Base-by-base conservation (phyloP, 257 asterid genomes). In the Rehmannia glutinosa region DNA sequence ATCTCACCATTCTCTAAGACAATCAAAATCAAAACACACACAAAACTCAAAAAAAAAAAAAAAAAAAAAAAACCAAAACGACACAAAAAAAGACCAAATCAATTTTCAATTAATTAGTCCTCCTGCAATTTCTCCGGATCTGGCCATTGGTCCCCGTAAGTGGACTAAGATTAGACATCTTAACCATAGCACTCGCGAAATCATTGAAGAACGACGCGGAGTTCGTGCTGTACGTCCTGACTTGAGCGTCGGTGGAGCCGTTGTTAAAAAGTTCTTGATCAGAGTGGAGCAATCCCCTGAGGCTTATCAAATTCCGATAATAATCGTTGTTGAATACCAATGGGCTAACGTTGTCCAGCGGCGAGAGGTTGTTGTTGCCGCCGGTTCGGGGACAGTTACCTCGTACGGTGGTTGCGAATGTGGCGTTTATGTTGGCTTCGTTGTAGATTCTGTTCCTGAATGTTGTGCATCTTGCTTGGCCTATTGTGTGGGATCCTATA, bases 111-210 rank as follows among this genome's bases (percentile, higher is more conserved):
- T 62, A 89, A 41, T 89, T 89, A 12, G 67, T 33, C 38, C 70
- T 77, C 62, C 97, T 42, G 73, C 97, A 89, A 62, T 85, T 81
- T 8, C 74, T 61, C 77, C 97, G 73, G 73, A 89, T 75, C 77
- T 89, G 88, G 23, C 95, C 92, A 52, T 69, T 80, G 21, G 86
- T 68, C 7, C 90, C 92, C 0, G 89, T 84, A 10, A 83, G 82
- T 0, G 97, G 95, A 70, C 85, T 81, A 8, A 89, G 85, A 33
- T 83, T 87, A 6, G 83, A 76, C 96, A 90, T 87, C 72, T 75
- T 85, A 10, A 90, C 81, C 96, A 90, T 90, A 3, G 97, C 95
- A 21, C 24, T 70, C 0, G 87, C 95, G 21, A 90, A 90, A 47
- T 90, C 96, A 2, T 68, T 70, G 69, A 59, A 66, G 38, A 90